These are phyloP conservation scores for Talaromyces atroroseus DNA, from an alignment of 2,329 filamentous ascomycete species.

Conservation along the genomic window DNA sequence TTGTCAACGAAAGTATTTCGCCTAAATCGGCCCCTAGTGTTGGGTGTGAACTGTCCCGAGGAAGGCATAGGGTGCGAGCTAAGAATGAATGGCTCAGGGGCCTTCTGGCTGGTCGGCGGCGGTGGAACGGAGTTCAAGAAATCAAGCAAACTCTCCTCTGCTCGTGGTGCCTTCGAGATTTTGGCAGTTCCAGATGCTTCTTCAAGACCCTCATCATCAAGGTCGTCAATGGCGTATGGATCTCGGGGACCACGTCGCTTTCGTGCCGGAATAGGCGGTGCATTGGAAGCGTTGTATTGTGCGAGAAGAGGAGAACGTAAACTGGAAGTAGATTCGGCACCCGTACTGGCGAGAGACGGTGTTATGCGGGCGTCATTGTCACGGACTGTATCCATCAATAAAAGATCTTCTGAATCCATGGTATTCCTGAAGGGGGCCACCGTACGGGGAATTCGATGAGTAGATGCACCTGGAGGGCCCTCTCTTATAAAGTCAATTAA, in stretches of 20 bases:
- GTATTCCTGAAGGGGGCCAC: constrained; percentile 80
- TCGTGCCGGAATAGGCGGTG: constrained; percentile 10
- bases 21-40: constrained; percentile 33
- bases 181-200: constrained; percentile 43
- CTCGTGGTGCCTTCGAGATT: constrained; percentile 28
- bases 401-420: constrained; percentile 74
- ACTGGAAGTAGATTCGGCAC: constrained; percentile 58
- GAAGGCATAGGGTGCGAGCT: constrained; percentile 14
- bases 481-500: constrained; percentile 93
- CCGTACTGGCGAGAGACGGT: constrained; percentile 37
- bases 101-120: constrained; percentile 23
- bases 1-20: constrained; percentile 28
- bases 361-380: constrained; percentile 26
- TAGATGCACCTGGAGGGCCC: constrained; percentile 62
- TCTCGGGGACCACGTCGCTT: constrained; percentile 69
- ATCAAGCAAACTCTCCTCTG: constrained; percentile 45
- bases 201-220: constrained; percentile 61
- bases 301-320: constrained; percentile 67
- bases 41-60: constrained; percentile 17
- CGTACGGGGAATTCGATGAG: constrained; percentile 71
- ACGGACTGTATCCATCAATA: constrained; percentile 27
- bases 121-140: constrained; percentile 44
- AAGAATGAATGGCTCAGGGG: constrained; percentile 27
- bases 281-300: constrained; percentile 28
- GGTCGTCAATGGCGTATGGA: constrained; percentile 84